phyloP scores from a whole-genome alignment of 2,329 filamentous ascomycete species.

The Cryphonectria naterciae region DNA sequence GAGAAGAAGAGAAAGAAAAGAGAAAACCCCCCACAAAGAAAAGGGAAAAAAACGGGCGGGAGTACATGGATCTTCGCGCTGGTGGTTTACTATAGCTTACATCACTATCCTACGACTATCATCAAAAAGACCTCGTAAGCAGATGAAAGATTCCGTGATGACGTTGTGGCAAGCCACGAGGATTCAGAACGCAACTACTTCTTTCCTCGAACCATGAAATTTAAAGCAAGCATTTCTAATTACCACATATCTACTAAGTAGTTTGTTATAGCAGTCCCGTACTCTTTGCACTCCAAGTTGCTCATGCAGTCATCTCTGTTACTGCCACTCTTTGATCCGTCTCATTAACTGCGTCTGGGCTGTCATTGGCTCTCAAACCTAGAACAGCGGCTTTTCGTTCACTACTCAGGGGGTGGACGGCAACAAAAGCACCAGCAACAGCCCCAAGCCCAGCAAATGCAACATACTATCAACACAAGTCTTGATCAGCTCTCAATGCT shows the following conservation, averaged over 20 bases:
- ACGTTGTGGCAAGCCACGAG: no score
- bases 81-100: no score
- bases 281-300: neutral
- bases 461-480: neutral
- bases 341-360: neutral
- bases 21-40: no score
- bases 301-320: neutral
- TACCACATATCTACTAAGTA: no score
- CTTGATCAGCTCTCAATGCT: neutral
- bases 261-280: neutral
- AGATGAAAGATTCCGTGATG: neutral
- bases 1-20: neutral
- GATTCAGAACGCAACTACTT: neutral
- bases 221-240: neutral
- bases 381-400: constrained; percentile 24
- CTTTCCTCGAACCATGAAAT: neutral
- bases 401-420: constrained; percentile 22
- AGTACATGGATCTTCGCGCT: no score
- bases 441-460: constrained; percentile 35
- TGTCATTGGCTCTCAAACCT: constrained; percentile 6
- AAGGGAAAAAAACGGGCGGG: no score
- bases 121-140: neutral
- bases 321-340: neutral
- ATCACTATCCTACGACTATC: neutral
- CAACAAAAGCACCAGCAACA: constrained; percentile 13